Conservation (phyloP, 768 basidiomycete species). For the Erythrobasidium yunnanense region DNA sequence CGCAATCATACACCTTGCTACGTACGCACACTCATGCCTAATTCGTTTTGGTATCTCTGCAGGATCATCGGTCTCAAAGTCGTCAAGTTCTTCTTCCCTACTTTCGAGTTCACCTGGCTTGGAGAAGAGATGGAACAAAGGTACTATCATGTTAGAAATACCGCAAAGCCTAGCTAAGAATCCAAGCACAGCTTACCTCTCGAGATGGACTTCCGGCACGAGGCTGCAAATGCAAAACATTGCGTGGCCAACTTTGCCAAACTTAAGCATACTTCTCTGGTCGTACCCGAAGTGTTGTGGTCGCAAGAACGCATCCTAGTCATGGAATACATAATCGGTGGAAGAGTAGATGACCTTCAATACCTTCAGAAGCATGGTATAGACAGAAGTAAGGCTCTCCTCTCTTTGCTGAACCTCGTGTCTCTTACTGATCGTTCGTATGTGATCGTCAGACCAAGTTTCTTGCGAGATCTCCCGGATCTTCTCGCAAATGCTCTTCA, state of each 20-base stretch:
- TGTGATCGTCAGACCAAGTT: constrained; percentile 53
- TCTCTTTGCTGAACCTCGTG: background rate
- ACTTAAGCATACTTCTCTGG: constrained; percentile 60
- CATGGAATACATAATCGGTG: constrained; percentile 79
- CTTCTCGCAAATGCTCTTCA: constrained; percentile 88
- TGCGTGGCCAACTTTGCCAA: constrained; percentile 59
- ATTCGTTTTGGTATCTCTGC: background rate
- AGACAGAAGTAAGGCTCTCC: constrained; percentile 52
- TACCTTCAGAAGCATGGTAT: constrained; percentile 73
- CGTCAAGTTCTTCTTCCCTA: constrained; percentile 86
- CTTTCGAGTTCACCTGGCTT: constrained; percentile 63
- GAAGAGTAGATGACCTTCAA: constrained; percentile 71
- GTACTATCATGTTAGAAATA: constrained; percentile 39
- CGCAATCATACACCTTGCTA: background rate
- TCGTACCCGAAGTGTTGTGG: constrained; percentile 66
- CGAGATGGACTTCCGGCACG: constrained; percentile 86
- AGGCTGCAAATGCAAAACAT: constrained; percentile 72
- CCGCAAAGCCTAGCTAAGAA: background rate
- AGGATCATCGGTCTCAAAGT: constrained; percentile 52
- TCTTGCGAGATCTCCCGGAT: constrained; percentile 79
- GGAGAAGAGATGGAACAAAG: constrained; percentile 87
- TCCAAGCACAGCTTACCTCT: constrained; percentile 48
- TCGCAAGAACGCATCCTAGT: constrained; percentile 75
- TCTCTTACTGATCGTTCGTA: background rate
- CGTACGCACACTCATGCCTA: background rate